Evolutionary conservation across 23 red algal species (phyloP).

Genomic region (Pyropia yezoensis): DNA sequence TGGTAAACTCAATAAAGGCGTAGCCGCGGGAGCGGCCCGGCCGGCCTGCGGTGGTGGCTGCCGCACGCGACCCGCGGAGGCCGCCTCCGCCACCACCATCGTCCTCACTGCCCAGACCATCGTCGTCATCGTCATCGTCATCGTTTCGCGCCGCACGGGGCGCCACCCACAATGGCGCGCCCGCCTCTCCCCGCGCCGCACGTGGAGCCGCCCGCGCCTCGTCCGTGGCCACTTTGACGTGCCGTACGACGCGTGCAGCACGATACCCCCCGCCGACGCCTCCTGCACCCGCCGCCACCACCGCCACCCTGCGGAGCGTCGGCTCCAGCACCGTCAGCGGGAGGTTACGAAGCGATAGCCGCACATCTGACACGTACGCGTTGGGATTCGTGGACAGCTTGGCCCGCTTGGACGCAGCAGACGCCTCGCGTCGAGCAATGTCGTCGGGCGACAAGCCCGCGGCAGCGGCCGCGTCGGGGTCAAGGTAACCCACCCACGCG

Average conservation of each 20-base stretch:
- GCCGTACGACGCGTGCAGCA: neutral
- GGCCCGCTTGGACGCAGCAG: constrained; percentile 33
- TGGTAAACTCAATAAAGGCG: constrained; percentile 71
- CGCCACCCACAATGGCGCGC: no score
- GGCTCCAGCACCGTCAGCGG: constrained; percentile 48
- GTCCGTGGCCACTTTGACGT: neutral
- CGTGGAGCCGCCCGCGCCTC: neutral
- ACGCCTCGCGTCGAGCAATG: constrained; percentile 19
- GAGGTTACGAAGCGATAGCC: constrained; percentile 56
- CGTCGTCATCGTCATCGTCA: neutral
- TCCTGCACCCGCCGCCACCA: constrained; percentile 8
- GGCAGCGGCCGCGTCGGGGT: constrained; percentile 21
- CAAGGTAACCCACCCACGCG: constrained; percentile 49
- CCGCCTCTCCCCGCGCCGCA: constrained; percentile 1
- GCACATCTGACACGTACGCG: constrained; percentile 56
- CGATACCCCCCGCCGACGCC: neutral
- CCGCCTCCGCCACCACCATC: neutral
- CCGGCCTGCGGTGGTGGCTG: constrained; percentile 12
- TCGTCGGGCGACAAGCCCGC: constrained; percentile 32
- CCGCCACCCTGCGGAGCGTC: constrained; percentile 35
- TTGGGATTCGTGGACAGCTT: constrained; percentile 74
- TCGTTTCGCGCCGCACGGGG: neutral
- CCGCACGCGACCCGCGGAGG: constrained; percentile 9
- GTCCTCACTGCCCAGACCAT: neutral
- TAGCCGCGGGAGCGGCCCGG: constrained; percentile 65